Conservation (phyloP, 768 basidiomycete genomes). For the Pholiota conissans region DNA sequence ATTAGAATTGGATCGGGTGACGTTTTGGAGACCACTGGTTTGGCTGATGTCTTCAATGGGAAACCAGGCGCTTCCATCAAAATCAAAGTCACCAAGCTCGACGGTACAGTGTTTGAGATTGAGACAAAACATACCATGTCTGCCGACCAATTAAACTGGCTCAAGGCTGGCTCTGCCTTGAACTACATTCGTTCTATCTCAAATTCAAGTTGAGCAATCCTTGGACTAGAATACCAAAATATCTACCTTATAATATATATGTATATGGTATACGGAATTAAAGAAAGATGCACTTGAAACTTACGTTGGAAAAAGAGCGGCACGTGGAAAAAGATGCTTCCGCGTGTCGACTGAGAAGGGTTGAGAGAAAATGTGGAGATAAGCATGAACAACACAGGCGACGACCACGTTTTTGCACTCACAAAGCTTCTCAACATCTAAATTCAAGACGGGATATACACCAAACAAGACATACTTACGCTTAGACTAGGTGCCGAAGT, state of each 20-base stretch:
- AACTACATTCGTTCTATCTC: conserved; percentile 74
- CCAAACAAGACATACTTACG: background rate
- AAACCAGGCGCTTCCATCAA: conserved; percentile 46
- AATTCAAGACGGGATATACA: no score
- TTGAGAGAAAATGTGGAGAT: no score
- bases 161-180: conserved; percentile 84
- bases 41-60: conserved; percentile 62
- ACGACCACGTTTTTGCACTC: background rate
- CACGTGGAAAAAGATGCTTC: no score
- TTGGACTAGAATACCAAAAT: background rate
- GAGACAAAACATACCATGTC: conserved; percentile 88
- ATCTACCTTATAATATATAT: background rate
- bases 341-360: no score
- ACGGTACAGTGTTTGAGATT: conserved; percentile 67
- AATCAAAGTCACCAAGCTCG: conserved; percentile 65
- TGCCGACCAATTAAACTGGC: conserved; percentile 86
- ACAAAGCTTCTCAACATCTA: background rate
- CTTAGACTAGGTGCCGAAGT: background rate
- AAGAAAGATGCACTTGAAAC: background rate
- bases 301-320: no score
- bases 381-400: no score
- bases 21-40: conserved; percentile 78
- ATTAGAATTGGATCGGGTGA: conserved; percentile 81
- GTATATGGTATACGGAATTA: background rate
- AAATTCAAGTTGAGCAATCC: background rate